Base-by-base conservation (phyloP, 2,329 filamentous ascomycete species). In the Arthrobotrys musiformis region DNA sequence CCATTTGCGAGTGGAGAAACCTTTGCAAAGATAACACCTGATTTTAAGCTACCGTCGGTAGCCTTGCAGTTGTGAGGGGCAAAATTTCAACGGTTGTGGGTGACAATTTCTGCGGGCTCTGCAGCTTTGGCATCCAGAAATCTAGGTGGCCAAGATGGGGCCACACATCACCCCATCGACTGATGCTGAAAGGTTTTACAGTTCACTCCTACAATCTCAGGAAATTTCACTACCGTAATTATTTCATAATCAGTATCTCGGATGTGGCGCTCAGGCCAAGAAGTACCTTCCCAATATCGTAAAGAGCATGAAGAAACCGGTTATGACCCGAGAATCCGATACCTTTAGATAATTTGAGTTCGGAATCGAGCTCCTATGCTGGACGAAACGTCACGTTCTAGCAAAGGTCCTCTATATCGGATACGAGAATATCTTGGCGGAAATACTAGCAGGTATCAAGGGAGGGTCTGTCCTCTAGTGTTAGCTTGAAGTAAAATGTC, bases 281-380 rank as follows among this genome's bases (percentile, higher is more conserved):
- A 35, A 17, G 46, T 44, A 64, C 68, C 68, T 64, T 72, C 68
- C 68, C 5, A 46, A 72, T 56, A 56, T 48, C 58, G 68, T 48
- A 72, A 40, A 40, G 33, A 19, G 54, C 17, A 56, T 30, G 54
- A 19, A 37, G 5, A 33, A 6, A n/a, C 30, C 7, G 4, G 4
- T 1, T 11, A 35, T 35, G 9, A 19, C 19, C 54, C 54, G 28
- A 13, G 30, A n/a, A 58, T 15, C 19, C 17, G 54, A 15, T 58
- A 40, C 33, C 6, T 13, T 11, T 56, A 35, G 28, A 56, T 15
- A 28, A 17, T 56, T 56, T 56, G 15, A 9, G 54, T 40, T 58
- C 33, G 19, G 13, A 5, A 13, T n/a, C 9, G 33, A 58, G 26
- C 54, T 40, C 33, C 33, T 24, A 11, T 26, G n/a, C 50, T 35